Evolutionary conservation across 495 filamentous ascomycete species (phyloP), one percentile per base, ranked within the genome.

Genomic region (Clavariopsis aquatica): DNA sequence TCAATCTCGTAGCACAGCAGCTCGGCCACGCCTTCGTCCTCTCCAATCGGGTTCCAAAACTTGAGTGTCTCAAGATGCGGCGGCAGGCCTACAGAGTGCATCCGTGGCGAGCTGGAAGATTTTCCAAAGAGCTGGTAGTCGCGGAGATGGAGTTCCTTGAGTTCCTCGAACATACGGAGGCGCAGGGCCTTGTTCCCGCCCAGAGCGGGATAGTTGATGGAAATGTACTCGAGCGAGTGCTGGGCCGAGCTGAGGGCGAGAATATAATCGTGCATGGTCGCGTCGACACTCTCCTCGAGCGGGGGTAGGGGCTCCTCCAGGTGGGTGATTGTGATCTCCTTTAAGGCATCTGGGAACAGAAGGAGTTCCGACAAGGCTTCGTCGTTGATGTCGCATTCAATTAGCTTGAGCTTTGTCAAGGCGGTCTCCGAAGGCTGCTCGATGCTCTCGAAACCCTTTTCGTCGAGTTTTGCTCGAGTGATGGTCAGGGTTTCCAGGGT

Each of bases 371-470:
- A 52, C 2, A 61, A 29, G 15, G 34, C 58, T 10, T 61, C 58
- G 31, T 61, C 58, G 22, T 43, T 52, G 28, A 61, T 61, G 28
- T 61, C 58, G 58, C 58, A 61, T 24, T 61, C 58, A 47, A 61
- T 43, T 4, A 61, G 26, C 13, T 61, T 41, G 3, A 61, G 58
- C 15, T 19, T 52, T 17, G 51, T 61, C 19, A 61, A 20, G 9
- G 58, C 46, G 4, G 58, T 61, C 23, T 31, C 10, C 10, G 51
- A 47, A 6, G 58, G 58, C 6, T 47, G 58, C 47, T 61, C 58
- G 10, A 61, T 23, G 23, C 26, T 19, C 13, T 61, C 34, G 46
- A 61, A 61, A 6, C 58, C 58, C 23, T 61, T 20, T 17, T 61
- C 58, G 27, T 61, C 58, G 20, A 61, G 28, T 41, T 43, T 52